Base-by-base conservation (phyloP, 257 asterid species). In the Solanum lignicaule region DNA sequence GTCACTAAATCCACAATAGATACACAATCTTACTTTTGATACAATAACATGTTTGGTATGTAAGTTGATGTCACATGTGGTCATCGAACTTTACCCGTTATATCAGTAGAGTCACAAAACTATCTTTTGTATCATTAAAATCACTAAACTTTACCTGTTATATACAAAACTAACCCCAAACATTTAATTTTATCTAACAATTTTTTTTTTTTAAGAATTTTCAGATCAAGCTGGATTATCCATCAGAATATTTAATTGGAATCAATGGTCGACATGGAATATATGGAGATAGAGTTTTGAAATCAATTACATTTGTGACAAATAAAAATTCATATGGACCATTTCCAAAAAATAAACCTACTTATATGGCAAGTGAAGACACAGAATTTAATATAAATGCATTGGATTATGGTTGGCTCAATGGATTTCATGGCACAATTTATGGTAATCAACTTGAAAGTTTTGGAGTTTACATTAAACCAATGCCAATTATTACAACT, bases 151-250 rank as follows among this genome's bases (percentile, higher is more conserved):
- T 29, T 68, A 68, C 10, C 9, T 3, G 5, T 12, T 27, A 12
- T 13, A 68, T 0, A 32, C 43, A 8, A 16, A 32, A 33, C 12
- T 25, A 27, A 29, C 5, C 21, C 21, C 2, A 12, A 23, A 75
- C 9, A 36, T 36, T 35, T 38, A 69, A 29, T 39, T 15, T n/a
- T 76, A 76, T n/a, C 62, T 41, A 78, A 78, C 62, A 78, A 23
- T 39, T 0, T 9, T 15, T 0, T 9, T 15, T 62, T 81, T 38
- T 16, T 0, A 62, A 62, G 20, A 20, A 39, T 9, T 60, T 65
- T n/a, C 78, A 85, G 87, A 85, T 85, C 65, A 62, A 25, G 58
- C 65, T 85, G 35, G 81, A 66, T 85, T 85, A 85, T 38, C 87
- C 76, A 14, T 1, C 41, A 0, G 87, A 85, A 29, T 66, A n/a